phyloP scores from a whole-genome alignment of 169 alveolate genomes.

The Cryptosporidium viatorum region DNA sequence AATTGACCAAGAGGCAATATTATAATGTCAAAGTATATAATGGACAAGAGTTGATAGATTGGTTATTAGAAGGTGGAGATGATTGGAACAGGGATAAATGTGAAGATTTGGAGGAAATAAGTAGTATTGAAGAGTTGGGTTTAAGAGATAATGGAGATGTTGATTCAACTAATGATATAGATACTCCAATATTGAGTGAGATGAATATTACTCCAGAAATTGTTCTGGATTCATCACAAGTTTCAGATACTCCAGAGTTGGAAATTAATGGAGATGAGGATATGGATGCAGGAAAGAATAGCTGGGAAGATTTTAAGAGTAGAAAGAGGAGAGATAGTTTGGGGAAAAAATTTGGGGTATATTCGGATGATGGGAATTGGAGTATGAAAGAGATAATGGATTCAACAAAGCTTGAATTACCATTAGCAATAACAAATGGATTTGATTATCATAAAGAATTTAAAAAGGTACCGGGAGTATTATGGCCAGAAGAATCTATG shows the following conservation, averaged over 20 bases:
- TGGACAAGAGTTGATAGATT: conserved; percentile 16
- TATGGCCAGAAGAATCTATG: conserved; percentile 34
- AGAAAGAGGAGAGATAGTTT: neutral
- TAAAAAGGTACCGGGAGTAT: conserved; percentile 3
- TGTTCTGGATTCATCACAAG: neutral
- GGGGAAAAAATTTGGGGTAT: neutral
- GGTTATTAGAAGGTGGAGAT: neutral
- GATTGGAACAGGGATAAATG: neutral
- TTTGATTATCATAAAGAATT: conserved; percentile 62
- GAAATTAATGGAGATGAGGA: neutral
- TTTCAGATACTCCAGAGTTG: neutral
- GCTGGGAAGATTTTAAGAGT: neutral
- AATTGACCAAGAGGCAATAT: conserved; percentile 55
- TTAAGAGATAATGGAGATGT: neutral
- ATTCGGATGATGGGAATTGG: conserved; percentile 20
- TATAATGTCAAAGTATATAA: conserved; percentile 46
- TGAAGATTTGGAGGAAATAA: neutral
- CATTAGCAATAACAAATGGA: conserved; percentile 51
- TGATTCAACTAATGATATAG: neutral
- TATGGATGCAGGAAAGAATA: neutral
- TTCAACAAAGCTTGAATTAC: neutral
- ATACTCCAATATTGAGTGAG: neutral
- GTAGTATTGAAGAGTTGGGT: neutral
- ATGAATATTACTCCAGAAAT: neutral
- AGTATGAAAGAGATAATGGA: neutral